Percentiles rank a stretch among this genome's conserved stretches.
phyloP scores from a whole-genome alignment of 257 asterid genomes.

The Craterostigma plantagineum region DNA sequence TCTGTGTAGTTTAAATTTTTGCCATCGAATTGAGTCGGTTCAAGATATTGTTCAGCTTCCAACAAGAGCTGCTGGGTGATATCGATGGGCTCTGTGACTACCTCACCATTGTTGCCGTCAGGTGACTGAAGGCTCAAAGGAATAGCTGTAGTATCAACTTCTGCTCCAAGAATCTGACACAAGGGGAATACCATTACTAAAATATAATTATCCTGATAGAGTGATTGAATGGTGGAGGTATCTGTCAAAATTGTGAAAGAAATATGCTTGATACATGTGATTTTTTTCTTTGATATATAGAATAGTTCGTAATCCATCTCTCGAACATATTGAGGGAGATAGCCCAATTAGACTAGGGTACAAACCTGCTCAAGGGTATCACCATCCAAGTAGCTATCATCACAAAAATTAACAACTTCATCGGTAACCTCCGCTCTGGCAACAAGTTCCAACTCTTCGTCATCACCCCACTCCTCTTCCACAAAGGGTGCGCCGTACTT shows the following conservation, averaged over 20 bases:
- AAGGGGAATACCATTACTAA: not conserved
- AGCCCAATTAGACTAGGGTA: not conserved
- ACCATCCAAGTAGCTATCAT: constrained; percentile 47
- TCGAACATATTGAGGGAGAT: too few species aligned
- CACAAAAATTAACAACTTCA: constrained; percentile 32
- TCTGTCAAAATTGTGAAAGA: too few species aligned
- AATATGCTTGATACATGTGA: too few species aligned
- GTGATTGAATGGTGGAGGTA: too few species aligned
- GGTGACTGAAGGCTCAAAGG: constrained; percentile 17
- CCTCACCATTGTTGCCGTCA: constrained; percentile 23
- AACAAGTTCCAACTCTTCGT: constrained; percentile 20
- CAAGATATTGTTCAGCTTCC: constrained; percentile 18
- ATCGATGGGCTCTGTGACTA: constrained; percentile 21
- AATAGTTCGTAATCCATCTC: too few species aligned
- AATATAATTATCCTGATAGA: not conserved
- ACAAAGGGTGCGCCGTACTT: constrained; percentile 85
- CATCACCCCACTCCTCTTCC: constrained; percentile 85
- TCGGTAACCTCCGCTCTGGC: constrained; percentile 37
- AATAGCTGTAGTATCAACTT: constrained; percentile 19
- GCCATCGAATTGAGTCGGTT: constrained; percentile 21
- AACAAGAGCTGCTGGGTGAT: constrained; percentile 10
- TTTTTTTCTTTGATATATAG: too few species aligned
- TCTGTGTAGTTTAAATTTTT: constrained; percentile 19
- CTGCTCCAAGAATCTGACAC: constrained; percentile 54
- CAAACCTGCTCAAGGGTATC: constrained; percentile 69